Evolutionary conservation across 2,329 filamentous ascomycete genomes (phyloP), one percentile per base, ranked within the genome.

Genomic region (Hirsutella thompsonii): DNA sequence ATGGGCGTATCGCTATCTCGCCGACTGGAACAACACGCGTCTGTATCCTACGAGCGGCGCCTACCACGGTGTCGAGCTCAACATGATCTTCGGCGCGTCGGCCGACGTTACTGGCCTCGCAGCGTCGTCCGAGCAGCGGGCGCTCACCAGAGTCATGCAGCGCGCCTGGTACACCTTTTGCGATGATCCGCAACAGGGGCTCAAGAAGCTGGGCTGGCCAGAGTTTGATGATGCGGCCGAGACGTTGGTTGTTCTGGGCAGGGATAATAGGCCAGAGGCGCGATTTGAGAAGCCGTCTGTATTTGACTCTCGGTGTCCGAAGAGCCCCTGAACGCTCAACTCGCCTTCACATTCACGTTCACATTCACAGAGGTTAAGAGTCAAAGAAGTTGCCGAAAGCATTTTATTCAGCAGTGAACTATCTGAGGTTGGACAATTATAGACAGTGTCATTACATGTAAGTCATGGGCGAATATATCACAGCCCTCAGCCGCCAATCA

Each of bases 1-100:
- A 8, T 73, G 66, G 63, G 57, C 57, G 3, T 69, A 64, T 37
- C 64, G 68, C 23, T 73, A 69, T 48, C 58, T 66, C 38, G 68
- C 60, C 18, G 67, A 72, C 47, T 74, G 67, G 64, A 46, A 63
- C 23, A 72, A 70, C 42, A 63, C 64, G 1, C 56, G 65, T 0
- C 53, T 72, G 20, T 69, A 64, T 41, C 56, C 59, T 0, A 59
- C 55, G 5, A 69, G 64, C 33, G 66, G 66, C 4, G 66, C 67
- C 0, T 74, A 71, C 45, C 69, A 73, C 38, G 70, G 66, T 0
- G 58, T 59, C 1, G 68, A 70, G 26, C 39, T 70, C 39, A 61
- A 67, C 42, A 69, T 70, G 61, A 52, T 69, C 14, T 69, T 69
- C 43, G 65, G 66, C 1, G 62, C 55, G 2, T 61, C 60, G 1